Conservation (phyloP, 352 stramenopile species). For the Globisporangium middletonii region DNA sequence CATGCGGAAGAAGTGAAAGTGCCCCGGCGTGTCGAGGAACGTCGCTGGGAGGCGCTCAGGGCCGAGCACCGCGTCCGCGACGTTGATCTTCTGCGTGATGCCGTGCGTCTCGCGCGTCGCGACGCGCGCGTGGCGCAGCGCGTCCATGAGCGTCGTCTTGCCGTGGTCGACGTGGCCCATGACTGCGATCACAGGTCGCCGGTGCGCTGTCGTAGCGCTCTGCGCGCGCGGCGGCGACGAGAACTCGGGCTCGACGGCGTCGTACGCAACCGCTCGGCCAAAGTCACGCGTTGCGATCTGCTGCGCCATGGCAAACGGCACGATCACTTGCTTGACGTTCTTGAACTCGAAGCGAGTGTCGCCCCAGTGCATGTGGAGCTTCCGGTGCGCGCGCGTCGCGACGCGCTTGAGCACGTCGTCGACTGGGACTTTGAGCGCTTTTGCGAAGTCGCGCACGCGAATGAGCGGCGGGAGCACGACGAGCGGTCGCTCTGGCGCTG, state of each 20-base stretch:
- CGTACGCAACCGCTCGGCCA: constrained; percentile 34
- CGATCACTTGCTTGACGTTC: constrained; percentile 68
- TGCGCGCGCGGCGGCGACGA: constrained; percentile 14
- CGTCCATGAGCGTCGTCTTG: constrained; percentile 99
- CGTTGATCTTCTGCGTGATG: constrained; percentile 99
- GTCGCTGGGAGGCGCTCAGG: constrained; percentile 63
- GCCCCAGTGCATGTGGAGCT: constrained; percentile 46
- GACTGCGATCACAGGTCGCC: constrained; percentile 96
- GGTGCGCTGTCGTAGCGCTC: constrained; percentile 17
- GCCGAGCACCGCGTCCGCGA: constrained; percentile 91
- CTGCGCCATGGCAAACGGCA: constrained; percentile 59
- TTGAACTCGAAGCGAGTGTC: constrained; percentile 55
- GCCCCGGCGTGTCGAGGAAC: constrained; percentile 99
- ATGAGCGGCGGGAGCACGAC: constrained; percentile 38
- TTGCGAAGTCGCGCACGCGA: constrained; percentile 70
- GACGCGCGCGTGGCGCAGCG: constrained; percentile 87
- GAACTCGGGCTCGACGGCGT: constrained; percentile 55
- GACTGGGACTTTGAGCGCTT: constrained; percentile 51
- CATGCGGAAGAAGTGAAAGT: constrained; percentile 99
- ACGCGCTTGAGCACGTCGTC: constrained; percentile 70
- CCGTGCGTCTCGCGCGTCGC: constrained; percentile 93
- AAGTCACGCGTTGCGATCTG: constrained; percentile 41
- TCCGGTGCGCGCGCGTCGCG: constrained; percentile 46
- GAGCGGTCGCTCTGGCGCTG: constrained; percentile 1
- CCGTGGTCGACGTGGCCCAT: constrained; percentile 99